Base-by-base conservation (phyloP, 1,139 yeast species). In the Taphrina flavorubra region DNA sequence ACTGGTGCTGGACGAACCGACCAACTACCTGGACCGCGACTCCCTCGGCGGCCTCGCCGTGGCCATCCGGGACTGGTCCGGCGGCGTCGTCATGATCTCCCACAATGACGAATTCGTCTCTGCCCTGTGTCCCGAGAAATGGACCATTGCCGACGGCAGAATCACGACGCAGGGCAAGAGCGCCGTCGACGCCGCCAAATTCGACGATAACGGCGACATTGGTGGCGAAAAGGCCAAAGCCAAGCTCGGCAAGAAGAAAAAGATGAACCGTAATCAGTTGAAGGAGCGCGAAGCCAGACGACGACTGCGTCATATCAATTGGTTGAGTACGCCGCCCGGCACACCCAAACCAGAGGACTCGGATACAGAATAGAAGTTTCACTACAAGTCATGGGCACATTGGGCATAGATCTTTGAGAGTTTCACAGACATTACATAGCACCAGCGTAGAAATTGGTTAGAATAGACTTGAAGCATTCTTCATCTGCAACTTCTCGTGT, bases 81-180 rank as follows among this genome's bases (percentile, higher is more conserved):
- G 99, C 77, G 98, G 98, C 81, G 98, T 94, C 71, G 96, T 92
- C 71, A 91, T 94, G 97, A 94, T 94, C 81, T 92, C 98, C 71
- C 99, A 94, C 82, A 92, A 92, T 82, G 89, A 88, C 76, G 99
- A 94, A 79, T 94, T 94, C 75, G 97, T 92, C 58, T 97, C 97
- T 70, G 98, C 99, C 1, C 81, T 94, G 75, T 92, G 98, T 79
- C 98, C 98, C 55, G 99, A 94, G 81, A 97, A 92, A 80, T 94
- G 99, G 99, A 87, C 89, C 75, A 96, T 94, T 70, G 96, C 91
- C 78, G 89, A 92, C 76, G 99, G 99, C 77, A 84, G 85, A 72
- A 88, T 94, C 80, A 88, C 89, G 39, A 92, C 89, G 75, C 90
- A 88, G 82, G 96, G 96, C 71, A 85, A 85, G 71, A 85, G 87